These are phyloP conservation scores for Quercus variabilis DNA, from an alignment of 306 rosid species.

Conservation along the genomic window DNA sequence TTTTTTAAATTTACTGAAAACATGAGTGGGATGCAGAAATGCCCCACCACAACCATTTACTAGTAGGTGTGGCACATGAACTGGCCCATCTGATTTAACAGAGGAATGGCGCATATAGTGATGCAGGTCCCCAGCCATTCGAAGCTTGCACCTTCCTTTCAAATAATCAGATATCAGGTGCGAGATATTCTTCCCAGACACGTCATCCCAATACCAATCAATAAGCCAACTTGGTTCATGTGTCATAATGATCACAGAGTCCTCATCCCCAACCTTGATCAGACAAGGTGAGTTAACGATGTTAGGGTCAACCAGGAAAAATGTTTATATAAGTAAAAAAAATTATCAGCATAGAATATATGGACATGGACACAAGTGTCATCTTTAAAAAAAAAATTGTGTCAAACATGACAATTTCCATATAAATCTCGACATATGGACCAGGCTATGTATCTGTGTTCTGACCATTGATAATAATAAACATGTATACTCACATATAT, in stretches of 20 bases:
- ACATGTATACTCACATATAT: not conserved
- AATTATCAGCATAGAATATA: not conserved
- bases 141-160: conserved; percentile 92
- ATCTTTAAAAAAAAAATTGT: not conserved
- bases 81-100: conserved; percentile 71
- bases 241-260: conserved; percentile 82
- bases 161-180: conserved; percentile 80
- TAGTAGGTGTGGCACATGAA: conserved; percentile 73
- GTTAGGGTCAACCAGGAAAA: conserved; percentile 18
- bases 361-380: not conserved
- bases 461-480: too few species aligned
- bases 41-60: conserved; percentile 99
- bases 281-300: conserved; percentile 23
- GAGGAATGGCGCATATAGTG: conserved; percentile 98
- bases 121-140: conserved; percentile 98
- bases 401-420: not conserved
- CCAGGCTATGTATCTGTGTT: too few species aligned
- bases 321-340: not conserved
- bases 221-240: conserved; percentile 96
- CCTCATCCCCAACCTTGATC: conserved; percentile 69
- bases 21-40: conserved; percentile 97
- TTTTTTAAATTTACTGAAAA: conserved; percentile 67
- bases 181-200: conserved; percentile 82
- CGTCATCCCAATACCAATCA: conserved; percentile 90
- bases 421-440: too few species aligned